Evolutionary conservation across 2,329 filamentous ascomycete genomes (phyloP).

Genomic region (Hypoxylon sp.): DNA sequence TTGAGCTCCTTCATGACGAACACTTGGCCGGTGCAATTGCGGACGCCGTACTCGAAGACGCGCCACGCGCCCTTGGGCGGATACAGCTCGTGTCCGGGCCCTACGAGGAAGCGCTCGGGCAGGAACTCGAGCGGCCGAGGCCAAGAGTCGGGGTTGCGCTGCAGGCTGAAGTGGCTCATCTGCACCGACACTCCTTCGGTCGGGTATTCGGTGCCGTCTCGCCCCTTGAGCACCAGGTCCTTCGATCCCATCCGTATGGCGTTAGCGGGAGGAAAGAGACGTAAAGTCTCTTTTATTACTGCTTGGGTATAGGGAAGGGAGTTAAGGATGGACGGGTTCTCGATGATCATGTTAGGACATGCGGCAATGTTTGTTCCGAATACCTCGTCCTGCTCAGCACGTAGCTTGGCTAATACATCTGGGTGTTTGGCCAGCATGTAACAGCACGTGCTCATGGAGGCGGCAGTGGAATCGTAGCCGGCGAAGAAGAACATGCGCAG

Average conservation of each 20-base stretch:
- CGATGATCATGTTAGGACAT: slow-evolving; percentile 50
- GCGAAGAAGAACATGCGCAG: slow-evolving; percentile 50
- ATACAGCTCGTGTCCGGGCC: slow-evolving; percentile 46
- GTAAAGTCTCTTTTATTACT: slow-evolving; percentile 63
- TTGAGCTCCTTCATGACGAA: slow-evolving; percentile 43
- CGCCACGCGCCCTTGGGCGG: slow-evolving; percentile 58
- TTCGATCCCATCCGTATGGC: slow-evolving; percentile 51
- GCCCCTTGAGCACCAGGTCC: slow-evolving; percentile 53
- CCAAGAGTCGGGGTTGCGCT: slow-evolving; percentile 53
- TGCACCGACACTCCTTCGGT: slow-evolving; percentile 55
- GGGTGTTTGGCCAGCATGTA: slow-evolving; percentile 45
- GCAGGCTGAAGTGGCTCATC: slow-evolving; percentile 49
- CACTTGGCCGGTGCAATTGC: slow-evolving; percentile 64
- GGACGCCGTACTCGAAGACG: slow-evolving; percentile 61
- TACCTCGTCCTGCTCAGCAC: slow-evolving; percentile 59
- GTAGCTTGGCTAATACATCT: slow-evolving; percentile 40
- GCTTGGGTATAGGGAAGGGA: slow-evolving; percentile 61
- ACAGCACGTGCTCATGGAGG: slow-evolving; percentile 44
- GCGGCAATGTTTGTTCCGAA: slow-evolving; percentile 54
- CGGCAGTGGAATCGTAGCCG: slow-evolving; percentile 51
- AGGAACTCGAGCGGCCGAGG: slow-evolving; percentile 54
- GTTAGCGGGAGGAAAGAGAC: slow-evolving; percentile 60
- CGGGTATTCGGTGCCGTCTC: slow-evolving; percentile 53
- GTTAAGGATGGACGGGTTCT: slow-evolving; percentile 57
- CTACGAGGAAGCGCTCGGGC: slow-evolving; percentile 56